Percentiles rank a stretch among this genome's conserved stretches.
Evolutionary conservation across 2,329 filamentous ascomycete genomes (phyloP).

Genomic region (Nannizziopsis arthrosporioides): DNA sequence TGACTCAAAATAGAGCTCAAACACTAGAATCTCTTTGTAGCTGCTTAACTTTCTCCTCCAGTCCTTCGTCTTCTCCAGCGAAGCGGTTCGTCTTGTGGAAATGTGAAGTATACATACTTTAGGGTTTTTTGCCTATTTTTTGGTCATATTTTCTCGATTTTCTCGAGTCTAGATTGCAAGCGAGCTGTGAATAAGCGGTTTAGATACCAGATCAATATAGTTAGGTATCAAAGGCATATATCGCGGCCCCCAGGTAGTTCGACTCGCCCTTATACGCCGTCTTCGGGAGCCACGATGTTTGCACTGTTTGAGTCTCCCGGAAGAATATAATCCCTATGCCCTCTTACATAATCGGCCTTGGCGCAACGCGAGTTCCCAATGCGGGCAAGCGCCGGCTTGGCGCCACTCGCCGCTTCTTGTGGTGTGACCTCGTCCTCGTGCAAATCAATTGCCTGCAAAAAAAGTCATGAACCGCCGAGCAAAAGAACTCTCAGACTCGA

Average conservation of each 20-base stretch:
- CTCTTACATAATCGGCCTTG: not conserved
- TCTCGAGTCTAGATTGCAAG: not conserved
- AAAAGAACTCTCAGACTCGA: not conserved
- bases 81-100: not conserved
- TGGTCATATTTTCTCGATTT: not conserved
- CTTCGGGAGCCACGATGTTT: too few species aligned
- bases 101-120: not conserved
- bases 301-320: not conserved
- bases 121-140: not conserved
- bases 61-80: not conserved
- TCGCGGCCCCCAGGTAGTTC: too few species aligned
- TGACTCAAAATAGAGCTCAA: slow-evolving; percentile 2
- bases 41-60: not conserved
- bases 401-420: not conserved
- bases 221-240: not conserved
- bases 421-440: not conserved
- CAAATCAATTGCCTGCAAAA: not conserved
- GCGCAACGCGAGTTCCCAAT: slow-evolving; percentile 4
- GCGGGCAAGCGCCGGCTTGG: slow-evolving; percentile 1
- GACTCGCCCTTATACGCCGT: too few species aligned
- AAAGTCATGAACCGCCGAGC: not conserved
- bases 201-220: too few species aligned
- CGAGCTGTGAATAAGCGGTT: not conserved
- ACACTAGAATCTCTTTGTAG: slow-evolving; percentile 4
- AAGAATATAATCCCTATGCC: not conserved